phyloP scores from a whole-genome alignment of 1,139 yeast genomes.

The Taphrina pruni region DNA sequence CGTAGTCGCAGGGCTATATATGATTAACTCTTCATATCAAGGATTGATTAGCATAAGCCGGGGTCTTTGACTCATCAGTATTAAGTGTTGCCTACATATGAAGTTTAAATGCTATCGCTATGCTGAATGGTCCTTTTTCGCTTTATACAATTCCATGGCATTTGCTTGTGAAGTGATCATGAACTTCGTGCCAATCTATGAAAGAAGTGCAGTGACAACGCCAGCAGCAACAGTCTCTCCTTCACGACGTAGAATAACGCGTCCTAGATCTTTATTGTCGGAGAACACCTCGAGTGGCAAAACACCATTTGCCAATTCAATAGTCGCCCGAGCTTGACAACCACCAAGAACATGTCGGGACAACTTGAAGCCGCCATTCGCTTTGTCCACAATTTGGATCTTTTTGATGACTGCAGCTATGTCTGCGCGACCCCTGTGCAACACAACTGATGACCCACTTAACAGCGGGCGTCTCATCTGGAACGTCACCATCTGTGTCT shows the following conservation, averaged over 20 bases:
- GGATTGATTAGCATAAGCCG: too few relatives aligned
- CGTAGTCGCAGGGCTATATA: too few relatives aligned
- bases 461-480: conserved; percentile 74
- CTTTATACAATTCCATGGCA: too few relatives aligned
- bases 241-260: conserved; percentile 82
- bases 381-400: conserved; percentile 59
- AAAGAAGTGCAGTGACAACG: conserved; percentile 47
- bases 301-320: conserved; percentile 60
- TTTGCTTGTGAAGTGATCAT: too few relatives aligned
- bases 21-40: not conserved
- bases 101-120: too few relatives aligned
- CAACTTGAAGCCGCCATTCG: conserved; percentile 46
- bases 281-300: conserved; percentile 68
- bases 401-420: conserved; percentile 72
- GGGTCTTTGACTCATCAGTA: too few relatives aligned
- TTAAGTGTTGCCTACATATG: too few relatives aligned
- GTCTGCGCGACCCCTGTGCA: conserved; percentile 81
- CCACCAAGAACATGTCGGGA: conserved; percentile 58
- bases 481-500: conserved; percentile 67
- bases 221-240: conserved; percentile 93
- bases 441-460: conserved; percentile 79
- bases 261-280: conserved; percentile 71
- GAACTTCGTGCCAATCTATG: not conserved
- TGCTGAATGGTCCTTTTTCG: too few relatives aligned
- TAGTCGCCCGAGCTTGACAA: conserved; percentile 72